Conservation (phyloP, 345 rosid genomes). For the Rubroshorea leprosula region DNA sequence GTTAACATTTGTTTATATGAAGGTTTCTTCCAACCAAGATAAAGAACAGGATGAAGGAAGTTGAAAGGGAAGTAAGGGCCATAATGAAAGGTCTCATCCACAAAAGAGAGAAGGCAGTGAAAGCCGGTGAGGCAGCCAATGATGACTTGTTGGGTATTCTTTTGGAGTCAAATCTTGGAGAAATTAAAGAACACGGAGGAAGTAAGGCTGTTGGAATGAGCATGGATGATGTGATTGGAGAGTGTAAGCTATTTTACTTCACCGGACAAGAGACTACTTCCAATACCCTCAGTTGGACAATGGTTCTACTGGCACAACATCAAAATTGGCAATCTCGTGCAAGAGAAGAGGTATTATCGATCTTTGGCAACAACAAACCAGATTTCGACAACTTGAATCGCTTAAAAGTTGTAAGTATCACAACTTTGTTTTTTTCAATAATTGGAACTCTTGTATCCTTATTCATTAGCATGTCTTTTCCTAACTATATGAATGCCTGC, state of each 20-base stretch:
- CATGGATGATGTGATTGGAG: conserved; percentile 52
- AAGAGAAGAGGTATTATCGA: conserved; percentile 54
- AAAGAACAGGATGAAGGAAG: too few relatives aligned
- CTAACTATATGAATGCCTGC: too few relatives aligned
- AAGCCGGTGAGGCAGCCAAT: conserved; percentile 26
- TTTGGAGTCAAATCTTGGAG: conserved; percentile 31
- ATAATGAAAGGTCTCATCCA: too few relatives aligned
- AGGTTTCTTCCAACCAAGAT: too few relatives aligned
- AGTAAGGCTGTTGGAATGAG: conserved; percentile 29
- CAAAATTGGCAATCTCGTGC: conserved; percentile 60
- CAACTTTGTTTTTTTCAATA: neutral
- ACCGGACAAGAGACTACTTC: conserved; percentile 78
- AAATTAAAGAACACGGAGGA: conserved; percentile 18
- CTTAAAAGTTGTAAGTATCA: conserved; percentile 38
- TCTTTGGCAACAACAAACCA: conserved; percentile 35
- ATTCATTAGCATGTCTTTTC: too few relatives aligned
- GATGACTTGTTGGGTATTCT: conserved; percentile 41
- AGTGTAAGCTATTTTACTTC: conserved; percentile 61
- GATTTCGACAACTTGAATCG: conserved; percentile 33
- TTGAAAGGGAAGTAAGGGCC: too few relatives aligned
- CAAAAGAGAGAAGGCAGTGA: too few relatives aligned
- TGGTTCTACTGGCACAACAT: conserved; percentile 47
- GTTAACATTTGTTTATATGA: too few relatives aligned
- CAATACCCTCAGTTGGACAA: conserved; percentile 56
- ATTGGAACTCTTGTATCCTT: neutral